Percentiles rank a stretch among this genome's conserved stretches.
Evolutionary conservation across 257 asterid genomes (phyloP).

Genomic region (Nemophila menziesii): DNA sequence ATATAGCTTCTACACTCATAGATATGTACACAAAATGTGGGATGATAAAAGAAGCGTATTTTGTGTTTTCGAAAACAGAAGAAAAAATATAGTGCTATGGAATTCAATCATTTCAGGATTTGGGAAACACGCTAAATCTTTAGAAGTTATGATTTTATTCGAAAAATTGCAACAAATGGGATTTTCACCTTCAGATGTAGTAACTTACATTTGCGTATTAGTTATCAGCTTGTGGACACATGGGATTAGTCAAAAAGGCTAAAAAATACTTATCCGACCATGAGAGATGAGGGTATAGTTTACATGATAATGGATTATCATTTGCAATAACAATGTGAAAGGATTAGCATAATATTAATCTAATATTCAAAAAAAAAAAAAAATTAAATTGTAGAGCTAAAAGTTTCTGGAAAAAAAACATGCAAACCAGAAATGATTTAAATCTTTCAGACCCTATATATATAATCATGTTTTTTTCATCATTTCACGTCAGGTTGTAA

Average conservation of each 20-base stretch:
- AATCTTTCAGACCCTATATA: too few species aligned
- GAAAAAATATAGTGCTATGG: constrained; percentile 60
- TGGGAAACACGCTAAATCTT: constrained; percentile 50
- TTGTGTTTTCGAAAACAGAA: constrained; percentile 60
- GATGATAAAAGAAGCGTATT: too few species aligned
- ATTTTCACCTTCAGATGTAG: constrained; percentile 41
- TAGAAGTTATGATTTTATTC: too few species aligned
- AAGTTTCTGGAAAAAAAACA: too few species aligned
- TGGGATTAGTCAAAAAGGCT: constrained; percentile 72
- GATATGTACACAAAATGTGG: too few species aligned
- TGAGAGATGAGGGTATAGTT: too few species aligned
- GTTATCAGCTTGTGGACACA: constrained; percentile 81
- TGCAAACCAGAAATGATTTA: too few species aligned
- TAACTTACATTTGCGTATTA: constrained; percentile 54
- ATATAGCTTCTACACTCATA: constrained; percentile 46
- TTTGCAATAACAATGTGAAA: too few species aligned
- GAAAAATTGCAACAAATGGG: constrained; percentile 55
- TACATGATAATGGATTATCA: too few species aligned
- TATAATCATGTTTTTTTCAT: not conserved
- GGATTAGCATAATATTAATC: too few species aligned
- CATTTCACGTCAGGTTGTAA: constrained; percentile 47
- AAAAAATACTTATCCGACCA: constrained; percentile 48
- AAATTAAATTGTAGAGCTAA: too few species aligned
- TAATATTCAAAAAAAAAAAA: too few species aligned
- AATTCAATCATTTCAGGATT: constrained; percentile 84